Evolutionary conservation across 495 filamentous ascomycete species (phyloP), one percentile per base, ranked within the genome.

Genomic region (Penicillium verhagenii): DNA sequence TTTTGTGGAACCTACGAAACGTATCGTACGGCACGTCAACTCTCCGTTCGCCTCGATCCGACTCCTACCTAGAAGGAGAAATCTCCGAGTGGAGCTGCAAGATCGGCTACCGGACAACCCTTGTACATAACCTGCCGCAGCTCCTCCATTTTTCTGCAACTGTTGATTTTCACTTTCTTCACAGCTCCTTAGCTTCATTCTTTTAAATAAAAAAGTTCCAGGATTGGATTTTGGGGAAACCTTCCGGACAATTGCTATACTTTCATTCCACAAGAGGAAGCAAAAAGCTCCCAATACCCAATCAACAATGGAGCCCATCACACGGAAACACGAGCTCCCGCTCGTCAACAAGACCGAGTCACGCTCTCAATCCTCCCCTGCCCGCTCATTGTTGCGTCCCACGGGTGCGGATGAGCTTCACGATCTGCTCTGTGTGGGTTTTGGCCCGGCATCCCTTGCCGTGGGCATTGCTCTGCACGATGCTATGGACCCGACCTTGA

Each of bases 391-490:
- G 35, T 52, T 76, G 33, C 67, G 56, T 29, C 40, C 72, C 4
- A 63, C 66, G 6, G 62, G 62, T n/a, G 60, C 77, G 24, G 80
- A 86, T 28, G 80, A 84, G 37, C 67, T 87, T 31, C 86, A 91
- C 59, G 93, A 97, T 62, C 69, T 98, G 21, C 75, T 97, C 42
- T 96, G 93, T 70, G 81, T 97, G 28, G 93, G 93, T 29, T 98
- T 97, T 63, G 93, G 93, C 2, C 93, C 93, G 10, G 93, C 93
- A 11, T 94, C 91, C 52, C 81, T 97, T 10, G 87, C 93, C n/a
- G 91, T 97, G 50, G 93, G 89, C 9, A 86, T 96, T 47, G 93
- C 93, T 6, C 78, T 96, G 23, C 86, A 94, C 66, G 93, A 98
- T 68, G 72, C 74, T 57, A 50, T 79, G 76, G 61, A 79, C 50